phyloP scores from a whole-genome alignment of 148 eudicot species.

The Limonium bicolor region DNA sequence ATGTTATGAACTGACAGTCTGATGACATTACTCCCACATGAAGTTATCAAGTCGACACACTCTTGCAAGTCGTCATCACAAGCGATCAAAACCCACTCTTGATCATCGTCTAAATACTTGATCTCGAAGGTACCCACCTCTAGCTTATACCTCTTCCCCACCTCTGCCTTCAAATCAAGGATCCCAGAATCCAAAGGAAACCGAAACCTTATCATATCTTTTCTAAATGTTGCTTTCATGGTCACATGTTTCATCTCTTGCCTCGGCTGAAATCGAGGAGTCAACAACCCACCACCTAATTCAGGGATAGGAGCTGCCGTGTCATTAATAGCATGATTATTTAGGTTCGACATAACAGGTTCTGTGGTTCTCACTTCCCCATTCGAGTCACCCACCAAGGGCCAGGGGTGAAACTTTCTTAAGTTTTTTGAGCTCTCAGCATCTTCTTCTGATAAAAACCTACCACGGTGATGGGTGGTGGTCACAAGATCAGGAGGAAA shows the following conservation, averaged over 20 bases:
- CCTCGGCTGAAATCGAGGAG: slow-evolving; percentile 21
- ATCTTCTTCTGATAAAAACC: no score
- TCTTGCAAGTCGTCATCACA: slow-evolving; percentile 72
- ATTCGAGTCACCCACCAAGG: slow-evolving; percentile 12
- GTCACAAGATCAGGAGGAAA: no score
- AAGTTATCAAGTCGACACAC: slow-evolving; percentile 46
- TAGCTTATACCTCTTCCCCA: slow-evolving; percentile 55
- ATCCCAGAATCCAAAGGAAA: slow-evolving; percentile 33
- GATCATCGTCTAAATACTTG: slow-evolving; percentile 81
- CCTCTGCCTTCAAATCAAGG: slow-evolving; percentile 43
- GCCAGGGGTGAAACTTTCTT: slow-evolving; percentile 31
- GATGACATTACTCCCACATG: slow-evolving; percentile 40
- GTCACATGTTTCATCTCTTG: slow-evolving; percentile 46
- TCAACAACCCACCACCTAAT: no score
- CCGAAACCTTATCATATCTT: slow-evolving; percentile 72
- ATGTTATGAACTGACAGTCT: slow-evolving; percentile 43
- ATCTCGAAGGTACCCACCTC: slow-evolving; percentile 69
- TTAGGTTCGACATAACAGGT: slow-evolving; percentile 23
- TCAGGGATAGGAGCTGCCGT: slow-evolving; percentile 9
- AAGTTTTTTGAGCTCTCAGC: slow-evolving; percentile 64
- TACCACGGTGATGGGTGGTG: no score
- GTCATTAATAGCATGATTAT: slow-evolving; percentile 13
- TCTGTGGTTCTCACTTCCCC: slow-evolving; percentile 23
- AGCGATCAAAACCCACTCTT: slow-evolving; percentile 61
- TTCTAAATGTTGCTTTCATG: slow-evolving; percentile 64